phyloP scores from a whole-genome alignment of 2,329 filamentous ascomycete species.

The Triangularia verruculosa region DNA sequence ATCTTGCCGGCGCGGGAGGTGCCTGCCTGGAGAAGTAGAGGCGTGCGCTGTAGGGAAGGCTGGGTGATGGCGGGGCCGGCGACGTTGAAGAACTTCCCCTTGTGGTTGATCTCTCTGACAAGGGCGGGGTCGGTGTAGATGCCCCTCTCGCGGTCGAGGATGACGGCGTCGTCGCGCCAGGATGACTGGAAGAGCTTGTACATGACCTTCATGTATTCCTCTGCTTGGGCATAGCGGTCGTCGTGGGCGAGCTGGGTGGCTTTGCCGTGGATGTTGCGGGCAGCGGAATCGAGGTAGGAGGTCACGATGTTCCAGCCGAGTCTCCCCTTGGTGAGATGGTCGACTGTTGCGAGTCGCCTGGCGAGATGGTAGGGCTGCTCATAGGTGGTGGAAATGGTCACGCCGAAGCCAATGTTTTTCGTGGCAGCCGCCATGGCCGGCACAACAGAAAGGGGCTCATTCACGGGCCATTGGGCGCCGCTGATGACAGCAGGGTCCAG shows the following conservation, averaged over 20 bases:
- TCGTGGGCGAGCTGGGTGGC: slow-evolving; percentile 57
- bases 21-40: slow-evolving; percentile 67
- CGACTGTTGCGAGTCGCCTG: slow-evolving; percentile 61
- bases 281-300: slow-evolving; percentile 64
- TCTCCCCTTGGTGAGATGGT: slow-evolving; percentile 61
- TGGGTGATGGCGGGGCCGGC: slow-evolving; percentile 63
- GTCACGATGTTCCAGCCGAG: slow-evolving; percentile 55
- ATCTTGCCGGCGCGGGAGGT: slow-evolving; percentile 62
- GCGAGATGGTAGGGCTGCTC: slow-evolving; percentile 68
- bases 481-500: slow-evolving; percentile 56
- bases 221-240: slow-evolving; percentile 57
- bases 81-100: slow-evolving; percentile 53
- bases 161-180: slow-evolving; percentile 56
- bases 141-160: slow-evolving; percentile 51
- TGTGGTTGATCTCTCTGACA: slow-evolving; percentile 59
- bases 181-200: slow-evolving; percentile 52
- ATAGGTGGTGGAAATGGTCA: slow-evolving; percentile 66
- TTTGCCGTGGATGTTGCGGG: slow-evolving; percentile 55
- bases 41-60: slow-evolving; percentile 65
- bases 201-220: slow-evolving; percentile 59
- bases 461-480: slow-evolving; percentile 69
- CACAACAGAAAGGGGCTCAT: slow-evolving; percentile 61
- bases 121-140: slow-evolving; percentile 57
- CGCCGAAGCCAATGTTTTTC: slow-evolving; percentile 64
- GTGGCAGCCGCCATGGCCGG: slow-evolving; percentile 67